These are phyloP conservation scores for Gossypium laxum DNA, from an alignment of 441 rosid genomes.

Conservation along the genomic window DNA sequence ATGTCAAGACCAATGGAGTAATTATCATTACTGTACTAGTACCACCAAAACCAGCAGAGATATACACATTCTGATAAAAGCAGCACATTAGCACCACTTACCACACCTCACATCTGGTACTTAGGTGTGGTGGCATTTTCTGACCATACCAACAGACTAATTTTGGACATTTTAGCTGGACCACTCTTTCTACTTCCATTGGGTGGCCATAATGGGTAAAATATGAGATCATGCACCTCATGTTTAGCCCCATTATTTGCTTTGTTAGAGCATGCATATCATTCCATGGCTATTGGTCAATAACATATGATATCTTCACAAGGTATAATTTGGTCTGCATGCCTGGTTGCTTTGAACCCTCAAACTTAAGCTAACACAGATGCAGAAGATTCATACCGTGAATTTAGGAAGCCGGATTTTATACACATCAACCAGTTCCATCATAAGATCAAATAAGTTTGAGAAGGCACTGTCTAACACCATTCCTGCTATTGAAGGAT, in stretches of 20 bases:
- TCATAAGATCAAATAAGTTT: constrained; percentile 80
- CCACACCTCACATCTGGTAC: background rate
- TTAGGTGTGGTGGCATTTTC: background rate
- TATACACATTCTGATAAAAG: background rate
- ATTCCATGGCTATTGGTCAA: background rate
- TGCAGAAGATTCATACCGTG: constrained; percentile 44
- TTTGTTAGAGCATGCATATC: background rate
- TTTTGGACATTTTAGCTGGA: constrained; percentile 2
- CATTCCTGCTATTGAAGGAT: constrained; percentile 91
- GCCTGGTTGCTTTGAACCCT: background rate
- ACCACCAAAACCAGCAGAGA: background rate
- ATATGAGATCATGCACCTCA: background rate
- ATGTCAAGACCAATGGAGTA: background rate
- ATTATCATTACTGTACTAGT: background rate
- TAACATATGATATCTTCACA: background rate
- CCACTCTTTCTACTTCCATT: background rate
- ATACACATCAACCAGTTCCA: constrained; percentile 92
- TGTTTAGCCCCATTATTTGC: background rate
- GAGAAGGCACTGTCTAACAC: constrained; percentile 95
- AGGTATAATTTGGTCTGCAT: background rate
- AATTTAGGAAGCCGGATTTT: constrained; percentile 91
- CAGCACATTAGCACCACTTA: background rate
- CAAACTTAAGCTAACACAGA: background rate
- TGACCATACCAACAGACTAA: constrained; percentile 3
- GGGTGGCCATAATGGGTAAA: background rate